Evolutionary conservation across 2,329 filamentous ascomycete genomes (phyloP), one percentile per base, ranked within the genome.

Genomic region (Sporothrix luriei): DNA sequence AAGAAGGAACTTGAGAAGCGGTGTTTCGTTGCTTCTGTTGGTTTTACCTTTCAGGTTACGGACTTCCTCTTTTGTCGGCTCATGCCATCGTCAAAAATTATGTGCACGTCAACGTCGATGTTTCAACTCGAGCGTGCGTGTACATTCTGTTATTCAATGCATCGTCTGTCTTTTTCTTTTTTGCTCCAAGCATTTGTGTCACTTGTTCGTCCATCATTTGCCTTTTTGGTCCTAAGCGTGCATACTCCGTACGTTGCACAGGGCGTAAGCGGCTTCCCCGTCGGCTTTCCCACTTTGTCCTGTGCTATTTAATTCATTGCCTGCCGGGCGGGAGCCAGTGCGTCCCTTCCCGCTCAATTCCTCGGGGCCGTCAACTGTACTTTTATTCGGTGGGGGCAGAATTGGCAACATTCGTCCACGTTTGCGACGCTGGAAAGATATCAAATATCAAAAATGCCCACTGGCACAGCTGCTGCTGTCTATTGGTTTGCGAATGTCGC

Each of bases 261-360:
- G 29, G 55, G 29, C 55, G 33, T n/a, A 19, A 59, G 29, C 55
- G 7, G n/a, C 55, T 38, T 43, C 33, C 33, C 33, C 55, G 33
- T 21, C 33, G 29, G 10, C 55, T 59, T 59, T 3, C 33, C 55
- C 29, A 38, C 29, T n/a, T 40, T 38, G 19, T 21, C 9, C 33
- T 33, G 7, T 33, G 33, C 33, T 7, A 33, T 33, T 33, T 33
- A 7, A 33, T 7, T 7, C 29, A 29, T 59, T 61, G 52, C 26
- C 26, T 33, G 26, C 26, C 16, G 29, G 33, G n/a, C 55, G 55
- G 54, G 54, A 57, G 54, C 54, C 54, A 57, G 54, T 57, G 54
- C 54, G 54, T 57, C 54, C 54, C 54, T 55, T 57, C 54, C 54
- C 54, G 54, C 54, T n/a, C 54, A 29, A 38, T 38, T n/a, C 54